Base-by-base conservation (phyloP, 805 yeast genomes). In the Candida vartiovaarae region DNA sequence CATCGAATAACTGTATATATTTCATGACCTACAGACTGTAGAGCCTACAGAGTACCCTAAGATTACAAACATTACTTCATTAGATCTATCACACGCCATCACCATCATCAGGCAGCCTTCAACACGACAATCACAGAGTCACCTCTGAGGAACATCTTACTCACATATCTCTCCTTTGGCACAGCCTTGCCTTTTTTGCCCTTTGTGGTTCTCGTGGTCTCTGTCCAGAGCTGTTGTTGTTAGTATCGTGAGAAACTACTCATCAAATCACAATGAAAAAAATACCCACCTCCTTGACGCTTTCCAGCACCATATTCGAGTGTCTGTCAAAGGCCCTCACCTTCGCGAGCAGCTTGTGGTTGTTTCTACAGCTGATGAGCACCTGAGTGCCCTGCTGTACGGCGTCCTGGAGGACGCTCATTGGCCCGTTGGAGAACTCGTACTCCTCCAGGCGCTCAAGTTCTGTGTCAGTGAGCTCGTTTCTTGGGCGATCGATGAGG, bases 301-400 rank as follows among this genome's bases (percentile, higher is more conserved):
- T 87, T 57, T 87, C 96, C 47, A 93, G 68, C 8, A 93, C 82
- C 84, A 93, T 78, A 63, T 93, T 93, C 50, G 96, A 84, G 65
- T 93, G 99, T 59, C 96, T 80, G 62, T 93, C 99, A 63, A 89
- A 93, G 0, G 98, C 97, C 58, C 85, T 85, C 40, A 93, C 93
- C 52, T 86, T 79, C 2, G 90, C 96, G 29, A 93, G 75, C 34
- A 93, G 71, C 64, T 93, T 93, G 60, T 90, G 96, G 63, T 91
- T 90, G 62, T 93, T 93, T 58, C 99, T 75, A 47, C 95, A 76
- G 23, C 96, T 86, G 47, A 93, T 84, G 46, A 93, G 76, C 4
- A 93, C 87, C 26, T 88, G 87, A 3, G 84, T 74, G 41, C 80
- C 81, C 42, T 78, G 74, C 47, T 80, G 74, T 34, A 88, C 83